Percentiles rank a stretch among this genome's conserved stretches.
Evolutionary conservation across 768 basidiomycete species (phyloP).

Genomic region (Boletales sp.): DNA sequence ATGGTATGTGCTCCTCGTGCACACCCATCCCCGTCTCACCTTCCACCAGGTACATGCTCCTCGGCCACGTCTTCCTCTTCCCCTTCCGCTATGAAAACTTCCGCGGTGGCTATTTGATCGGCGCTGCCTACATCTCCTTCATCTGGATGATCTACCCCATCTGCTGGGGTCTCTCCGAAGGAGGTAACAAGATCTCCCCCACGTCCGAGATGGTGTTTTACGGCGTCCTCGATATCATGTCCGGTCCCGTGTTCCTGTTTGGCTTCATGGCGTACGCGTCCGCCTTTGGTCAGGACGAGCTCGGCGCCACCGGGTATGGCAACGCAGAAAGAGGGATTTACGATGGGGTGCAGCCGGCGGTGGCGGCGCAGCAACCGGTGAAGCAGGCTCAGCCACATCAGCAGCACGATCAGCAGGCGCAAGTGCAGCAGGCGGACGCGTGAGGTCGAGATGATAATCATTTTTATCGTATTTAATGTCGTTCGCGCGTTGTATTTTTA

Average conservation of each 20-base stretch:
- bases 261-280: slow-evolving; percentile 23
- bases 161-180: slow-evolving; percentile 53
- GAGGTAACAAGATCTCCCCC: slow-evolving; percentile 47
- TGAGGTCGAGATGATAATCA: no score
- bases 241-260: slow-evolving; percentile 38
- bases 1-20: slow-evolving; percentile 32
- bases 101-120: slow-evolving; percentile 27
- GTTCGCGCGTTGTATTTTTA: no score
- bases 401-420: no score
- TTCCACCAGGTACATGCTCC: slow-evolving; percentile 26
- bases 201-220: slow-evolving; percentile 55
- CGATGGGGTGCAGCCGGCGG: not conserved
- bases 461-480: no score
- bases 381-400: not conserved
- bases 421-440: no score
- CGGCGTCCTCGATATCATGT: slow-evolving; percentile 43
- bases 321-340: slow-evolving; percentile 3
- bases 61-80: slow-evolving; percentile 24
- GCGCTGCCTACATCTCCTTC: slow-evolving; percentile 46
- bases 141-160: slow-evolving; percentile 59
- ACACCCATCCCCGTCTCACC: not conserved
- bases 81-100: slow-evolving; percentile 24
- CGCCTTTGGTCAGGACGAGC: not conserved
- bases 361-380: not conserved
- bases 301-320: slow-evolving; percentile 11